These are phyloP conservation scores for Leishmania lainsoni DNA, from an alignment of 208 protist genomes.

Conservation along the genomic window DNA sequence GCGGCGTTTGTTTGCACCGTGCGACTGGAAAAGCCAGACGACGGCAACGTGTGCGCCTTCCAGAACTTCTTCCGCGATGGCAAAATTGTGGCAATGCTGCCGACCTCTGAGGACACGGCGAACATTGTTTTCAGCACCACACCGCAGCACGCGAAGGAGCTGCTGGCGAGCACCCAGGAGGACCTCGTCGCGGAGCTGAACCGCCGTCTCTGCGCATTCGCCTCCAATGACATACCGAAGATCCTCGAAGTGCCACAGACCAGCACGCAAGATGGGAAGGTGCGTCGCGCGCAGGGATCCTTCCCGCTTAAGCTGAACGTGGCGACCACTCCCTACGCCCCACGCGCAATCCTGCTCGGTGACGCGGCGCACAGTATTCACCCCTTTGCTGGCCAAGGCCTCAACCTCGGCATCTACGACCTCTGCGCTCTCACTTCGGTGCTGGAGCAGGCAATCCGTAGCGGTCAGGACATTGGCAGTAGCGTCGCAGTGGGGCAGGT, in stretches of 20 bases:
- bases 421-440: slow-evolving; percentile 69
- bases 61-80: slow-evolving; percentile 91
- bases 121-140: slow-evolving; percentile 90
- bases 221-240: slow-evolving; percentile 72
- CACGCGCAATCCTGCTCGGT: slow-evolving; percentile 70
- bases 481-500: slow-evolving; percentile 68
- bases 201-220: slow-evolving; percentile 59
- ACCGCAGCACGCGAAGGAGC: slow-evolving; percentile 54
- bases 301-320: slow-evolving; percentile 81
- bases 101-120: slow-evolving; percentile 70
- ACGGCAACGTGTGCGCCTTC: slow-evolving; percentile 87
- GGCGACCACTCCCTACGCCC: slow-evolving; percentile 56
- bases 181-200: slow-evolving; percentile 81
- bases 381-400: slow-evolving; percentile 92
- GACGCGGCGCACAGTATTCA: slow-evolving; percentile 93
- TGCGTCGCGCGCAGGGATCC: slow-evolving; percentile 56
- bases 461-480: slow-evolving; percentile 83
- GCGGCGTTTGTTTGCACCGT: slow-evolving; percentile 85
- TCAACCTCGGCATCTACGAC: slow-evolving; percentile 93
- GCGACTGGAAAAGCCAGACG: slow-evolving; percentile 53
- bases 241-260: slow-evolving; percentile 75
- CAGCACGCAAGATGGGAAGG: slow-evolving; percentile 36
- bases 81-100: slow-evolving; percentile 82
- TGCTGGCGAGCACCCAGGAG: slow-evolving; percentile 51
- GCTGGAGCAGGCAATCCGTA: slow-evolving; percentile 61